Base-by-base conservation (phyloP, 1,139 yeast genomes). In the Debaryomyces psychrophilus region DNA sequence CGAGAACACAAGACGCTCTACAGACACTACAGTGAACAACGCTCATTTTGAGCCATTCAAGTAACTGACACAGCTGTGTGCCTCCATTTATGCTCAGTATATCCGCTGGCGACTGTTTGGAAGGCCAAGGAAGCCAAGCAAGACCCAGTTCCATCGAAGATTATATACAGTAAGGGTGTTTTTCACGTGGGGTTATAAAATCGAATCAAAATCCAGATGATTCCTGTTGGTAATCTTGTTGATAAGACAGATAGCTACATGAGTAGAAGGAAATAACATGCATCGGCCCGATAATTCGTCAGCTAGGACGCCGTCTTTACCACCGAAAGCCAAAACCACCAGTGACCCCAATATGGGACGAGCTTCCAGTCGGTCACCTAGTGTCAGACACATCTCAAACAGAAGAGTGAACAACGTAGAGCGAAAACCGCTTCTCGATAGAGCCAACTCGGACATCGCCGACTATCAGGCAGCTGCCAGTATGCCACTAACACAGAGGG, bases 331-430 rank as follows among this genome's bases (percentile, higher is more conserved):
- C 4, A 33, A 28, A 27, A 18, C 28, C 14, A 22, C 31, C 12
- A 38, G 36, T 33, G 46, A 43, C n/a, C 34, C 41, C 11, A 38
- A 25, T 12, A 12, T 31, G 33, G 34, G 34, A 6, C 48, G 69
- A 18, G 46, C 60, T 8, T 42, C 56, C 4, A 67, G 71, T 46
- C 72, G 73, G 2, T 58, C 68, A 9, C 72, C 74, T 2, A 64
- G 69, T 47, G 41, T 62, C 8, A 59, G 75, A 35, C 68, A 61
- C 36, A 69, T 70, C 20, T 68, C 73, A 4, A 58, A 56, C 37
- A 55, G 60, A 27, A 55, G 77, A 46, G 73, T 71, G 18, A 65
- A 62, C 41, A 51, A 45, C 18, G 8, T 11, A 9, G 70, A 64
- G 39, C 51, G 64, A 40, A 61, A 51, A 34, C 57, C 59, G 8